Conservation (phyloP, 495 filamentous ascomycete species). For the Penicillium canescens region DNA sequence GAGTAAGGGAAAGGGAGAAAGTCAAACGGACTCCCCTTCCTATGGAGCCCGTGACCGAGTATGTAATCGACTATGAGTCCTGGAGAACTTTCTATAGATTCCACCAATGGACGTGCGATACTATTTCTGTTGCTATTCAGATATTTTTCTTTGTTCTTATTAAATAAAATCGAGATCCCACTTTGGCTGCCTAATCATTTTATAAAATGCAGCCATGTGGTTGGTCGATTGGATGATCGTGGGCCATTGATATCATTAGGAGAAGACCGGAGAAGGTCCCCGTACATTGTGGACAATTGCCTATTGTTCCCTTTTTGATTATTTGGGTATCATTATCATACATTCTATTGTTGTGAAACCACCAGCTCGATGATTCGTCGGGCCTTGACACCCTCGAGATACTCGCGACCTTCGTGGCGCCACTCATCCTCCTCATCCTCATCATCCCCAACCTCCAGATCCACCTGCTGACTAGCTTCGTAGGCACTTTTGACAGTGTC, state of each 20-base stretch:
- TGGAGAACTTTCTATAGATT: neutral
- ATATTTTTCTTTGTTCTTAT: neutral
- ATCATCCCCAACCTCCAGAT: conserved; percentile 56
- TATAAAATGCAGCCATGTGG: neutral
- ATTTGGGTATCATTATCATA: conserved; percentile 22
- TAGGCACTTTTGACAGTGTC: conserved; percentile 85
- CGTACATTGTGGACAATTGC: too few species aligned
- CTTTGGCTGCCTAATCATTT: neutral
- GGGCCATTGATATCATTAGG: neutral
- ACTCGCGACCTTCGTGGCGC: conserved; percentile 50
- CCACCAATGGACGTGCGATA: neutral
- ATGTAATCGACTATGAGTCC: neutral
- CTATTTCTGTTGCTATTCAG: too few species aligned
- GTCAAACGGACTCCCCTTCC: neutral
- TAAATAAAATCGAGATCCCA: neutral
- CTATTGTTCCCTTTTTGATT: conserved; percentile 7
- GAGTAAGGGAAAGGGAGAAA: neutral
- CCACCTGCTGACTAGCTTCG: conserved; percentile 72
- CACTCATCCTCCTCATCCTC: conserved; percentile 42
- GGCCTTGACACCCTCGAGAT: conserved; percentile 73
- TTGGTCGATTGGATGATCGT: neutral
- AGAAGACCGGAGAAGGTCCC: too few species aligned
- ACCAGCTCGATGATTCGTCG: conserved; percentile 62
- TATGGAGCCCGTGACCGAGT: conserved; percentile 1
- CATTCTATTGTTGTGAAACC: conserved; percentile 13